phyloP scores from a whole-genome alignment of 768 basidiomycete genomes.

The Macrolepiota albuminosa region DNA sequence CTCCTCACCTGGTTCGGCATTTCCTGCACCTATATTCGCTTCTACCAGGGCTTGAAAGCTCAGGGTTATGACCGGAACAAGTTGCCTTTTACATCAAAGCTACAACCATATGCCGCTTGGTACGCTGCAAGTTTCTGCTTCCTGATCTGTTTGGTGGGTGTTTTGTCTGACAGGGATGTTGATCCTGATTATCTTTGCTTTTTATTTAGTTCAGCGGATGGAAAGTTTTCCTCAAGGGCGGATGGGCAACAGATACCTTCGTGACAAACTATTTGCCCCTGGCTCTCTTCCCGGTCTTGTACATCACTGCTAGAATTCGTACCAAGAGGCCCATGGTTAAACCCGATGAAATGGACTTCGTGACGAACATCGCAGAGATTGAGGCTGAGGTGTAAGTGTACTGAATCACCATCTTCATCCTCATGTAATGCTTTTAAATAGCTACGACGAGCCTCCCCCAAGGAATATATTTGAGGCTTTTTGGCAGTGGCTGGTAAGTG shows the following conservation, averaged over 20 bases:
- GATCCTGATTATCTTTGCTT: neutral
- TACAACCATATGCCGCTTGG: slow-evolving; percentile 77
- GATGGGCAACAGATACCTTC: slow-evolving; percentile 57
- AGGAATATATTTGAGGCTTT: slow-evolving; percentile 62
- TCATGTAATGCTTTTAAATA: slow-evolving; percentile 13
- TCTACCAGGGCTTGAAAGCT: slow-evolving; percentile 74
- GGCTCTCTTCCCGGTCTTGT: slow-evolving; percentile 72
- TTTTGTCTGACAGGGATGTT: neutral
- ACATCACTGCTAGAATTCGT: slow-evolving; percentile 51
- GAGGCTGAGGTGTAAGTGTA: slow-evolving; percentile 53
- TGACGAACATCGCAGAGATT: slow-evolving; percentile 62
- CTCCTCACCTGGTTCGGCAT: slow-evolving; percentile 84
- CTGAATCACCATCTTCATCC: neutral
- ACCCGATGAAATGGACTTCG: slow-evolving; percentile 80
- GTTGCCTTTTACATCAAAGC: slow-evolving; percentile 62
- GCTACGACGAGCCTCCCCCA: slow-evolving; percentile 68
- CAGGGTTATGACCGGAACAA: slow-evolving; percentile 72
- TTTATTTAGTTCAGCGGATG: slow-evolving; percentile 37
- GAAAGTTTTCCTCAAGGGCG: slow-evolving; percentile 35
- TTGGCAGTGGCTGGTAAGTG: slow-evolving; percentile 77
- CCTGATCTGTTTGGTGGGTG: slow-evolving; percentile 59
- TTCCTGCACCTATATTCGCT: slow-evolving; percentile 72
- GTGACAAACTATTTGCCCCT: slow-evolving; percentile 80
- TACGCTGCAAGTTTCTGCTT: slow-evolving; percentile 39
- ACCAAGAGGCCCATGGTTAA: slow-evolving; percentile 42